Base-by-base conservation (phyloP, 2,329 filamentous ascomycete species). In the Davidsoniella australis region DNA sequence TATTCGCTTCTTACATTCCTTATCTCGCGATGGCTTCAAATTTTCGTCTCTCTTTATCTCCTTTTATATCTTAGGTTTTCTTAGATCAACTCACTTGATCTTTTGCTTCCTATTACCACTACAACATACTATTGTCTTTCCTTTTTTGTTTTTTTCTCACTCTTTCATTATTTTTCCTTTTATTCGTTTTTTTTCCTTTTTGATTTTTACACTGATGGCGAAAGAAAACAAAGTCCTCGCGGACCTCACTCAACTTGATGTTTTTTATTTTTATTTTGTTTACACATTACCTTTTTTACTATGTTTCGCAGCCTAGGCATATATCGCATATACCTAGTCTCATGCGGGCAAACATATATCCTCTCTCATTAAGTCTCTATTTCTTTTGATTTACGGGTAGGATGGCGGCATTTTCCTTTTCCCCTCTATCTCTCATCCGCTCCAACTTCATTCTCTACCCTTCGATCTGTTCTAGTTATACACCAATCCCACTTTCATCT, bases 221-320 rank as follows among this genome's bases (percentile, higher is more conserved):
- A 46, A 33, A 33, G 16, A 29, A 39, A 46, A 46, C 20, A 10
- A 38, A 36, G 44, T 46, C 44, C 33, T 39, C 44, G 33, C 44
- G 44, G 44, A 39, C 44, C 36, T 33, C 29, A 33, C 29, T 33
- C 8, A 33, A 33, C 29, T 12, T 33, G 8, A 12, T 33, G 29
- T 9, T 9, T 33, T 33, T 33, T n/a, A n/a, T 5, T 17, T 16
- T 29, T 40, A 17, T 47, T 29, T 41, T 36, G 16, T 18, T 16
- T 26, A 40, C 37, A 16, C 24, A 40, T 38, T 41, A 8, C 20
- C 26, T 38, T 33, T 38, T 40, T 24, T 26, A 20, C 26, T n/a
- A 7, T n/a, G n/a, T 29, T 10, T 45, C 17, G 14, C 26, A 5
- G 23, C 23, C 17, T 8, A 9, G 18, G 43, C 29, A 33, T 12